Evolutionary conservation across 202 grass and related monocot genomes (phyloP).

Genomic region (Panicum hallii): DNA sequence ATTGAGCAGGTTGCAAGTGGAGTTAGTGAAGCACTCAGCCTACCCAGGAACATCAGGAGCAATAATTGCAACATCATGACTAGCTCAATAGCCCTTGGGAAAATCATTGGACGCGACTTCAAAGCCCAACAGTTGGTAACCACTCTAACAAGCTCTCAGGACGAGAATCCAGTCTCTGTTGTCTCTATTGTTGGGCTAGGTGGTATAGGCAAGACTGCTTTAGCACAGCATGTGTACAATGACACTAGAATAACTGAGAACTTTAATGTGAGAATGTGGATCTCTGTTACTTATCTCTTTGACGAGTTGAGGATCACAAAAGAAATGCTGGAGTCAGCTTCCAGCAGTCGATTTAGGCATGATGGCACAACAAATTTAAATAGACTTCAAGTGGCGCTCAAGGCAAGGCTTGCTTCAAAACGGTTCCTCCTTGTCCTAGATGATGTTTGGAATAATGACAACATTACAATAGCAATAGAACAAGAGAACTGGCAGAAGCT

Average conservation of each 20-base stretch:
- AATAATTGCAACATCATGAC: conserved; percentile 32
- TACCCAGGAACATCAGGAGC: conserved; percentile 27
- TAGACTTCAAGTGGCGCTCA: conserved; percentile 39
- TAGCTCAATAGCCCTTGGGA: conserved; percentile 32
- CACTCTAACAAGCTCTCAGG: conserved; percentile 36
- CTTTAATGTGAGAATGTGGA: conserved; percentile 65
- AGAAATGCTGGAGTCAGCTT: conserved; percentile 59
- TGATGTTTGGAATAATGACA: conserved; percentile 57
- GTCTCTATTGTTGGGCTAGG: conserved; percentile 50
- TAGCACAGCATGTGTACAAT: conserved; percentile 62
- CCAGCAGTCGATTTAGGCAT: conserved; percentile 30
- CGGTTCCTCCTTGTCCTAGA: conserved; percentile 58
- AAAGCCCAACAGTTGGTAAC: conserved; percentile 25
- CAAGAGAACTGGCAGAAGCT: conserved; percentile 51
- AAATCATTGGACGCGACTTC: conserved; percentile 21
- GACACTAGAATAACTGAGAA: conserved; percentile 31
- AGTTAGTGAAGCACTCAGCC: conserved; percentile 39
- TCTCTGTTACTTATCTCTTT: conserved; percentile 57
- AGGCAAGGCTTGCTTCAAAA: conserved; percentile 44
- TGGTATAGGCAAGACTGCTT: conserved; percentile 59
- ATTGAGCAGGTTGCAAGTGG: conserved; percentile 44
- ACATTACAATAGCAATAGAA: conserved; percentile 13
- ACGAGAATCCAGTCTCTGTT: conserved; percentile 35
- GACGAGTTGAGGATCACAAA: conserved; percentile 42
- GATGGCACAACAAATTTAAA: conserved; percentile 42